These are phyloP conservation scores for Magnolia kwangsiensis DNA, from an alignment of 164 flowering plant species.

Conservation along the genomic window DNA sequence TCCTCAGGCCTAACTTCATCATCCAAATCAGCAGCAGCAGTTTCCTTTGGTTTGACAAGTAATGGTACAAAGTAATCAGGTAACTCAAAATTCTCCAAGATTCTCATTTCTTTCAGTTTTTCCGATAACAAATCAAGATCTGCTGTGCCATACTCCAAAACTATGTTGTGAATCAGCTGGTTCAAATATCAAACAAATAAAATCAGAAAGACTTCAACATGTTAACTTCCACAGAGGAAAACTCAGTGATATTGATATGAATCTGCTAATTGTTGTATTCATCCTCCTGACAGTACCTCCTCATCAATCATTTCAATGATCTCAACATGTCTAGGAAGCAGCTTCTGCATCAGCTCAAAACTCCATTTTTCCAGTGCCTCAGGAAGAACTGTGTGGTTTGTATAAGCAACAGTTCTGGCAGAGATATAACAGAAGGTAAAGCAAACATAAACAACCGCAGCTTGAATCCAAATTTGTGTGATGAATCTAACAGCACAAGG, in stretches of 20 bases:
- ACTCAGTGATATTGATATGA: neutral
- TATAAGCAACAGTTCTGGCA: constrained; percentile 87
- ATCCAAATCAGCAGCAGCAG: constrained; percentile 19
- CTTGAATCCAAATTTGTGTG: neutral
- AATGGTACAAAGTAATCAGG: constrained; percentile 52
- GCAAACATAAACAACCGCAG: neutral
- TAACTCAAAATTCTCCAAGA: constrained; percentile 73
- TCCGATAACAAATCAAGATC: constrained; percentile 54
- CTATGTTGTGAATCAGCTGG: constrained; percentile 62
- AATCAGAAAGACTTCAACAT: constrained; percentile 7
- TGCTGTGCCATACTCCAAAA: constrained; percentile 67
- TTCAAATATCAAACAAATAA: constrained; percentile 17
- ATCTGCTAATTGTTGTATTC: constrained; percentile 1
- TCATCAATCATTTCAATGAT: constrained; percentile 87
- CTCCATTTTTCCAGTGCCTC: constrained; percentile 99
- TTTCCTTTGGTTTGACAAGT: constrained; percentile 41
- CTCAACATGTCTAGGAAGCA: constrained; percentile 95
- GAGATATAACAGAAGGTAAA: constrained; percentile 6
- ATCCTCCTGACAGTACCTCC: constrained; percentile 47
- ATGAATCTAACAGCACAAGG: neutral
- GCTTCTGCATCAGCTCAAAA: constrained; percentile 79
- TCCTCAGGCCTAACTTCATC: constrained; percentile 9
- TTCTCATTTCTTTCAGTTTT: constrained; percentile 72
- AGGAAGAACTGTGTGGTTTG: constrained; percentile 96
- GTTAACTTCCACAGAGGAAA: neutral